Base-by-base conservation (phyloP, 164 flowering plant species). In the Saururus chinensis region DNA sequence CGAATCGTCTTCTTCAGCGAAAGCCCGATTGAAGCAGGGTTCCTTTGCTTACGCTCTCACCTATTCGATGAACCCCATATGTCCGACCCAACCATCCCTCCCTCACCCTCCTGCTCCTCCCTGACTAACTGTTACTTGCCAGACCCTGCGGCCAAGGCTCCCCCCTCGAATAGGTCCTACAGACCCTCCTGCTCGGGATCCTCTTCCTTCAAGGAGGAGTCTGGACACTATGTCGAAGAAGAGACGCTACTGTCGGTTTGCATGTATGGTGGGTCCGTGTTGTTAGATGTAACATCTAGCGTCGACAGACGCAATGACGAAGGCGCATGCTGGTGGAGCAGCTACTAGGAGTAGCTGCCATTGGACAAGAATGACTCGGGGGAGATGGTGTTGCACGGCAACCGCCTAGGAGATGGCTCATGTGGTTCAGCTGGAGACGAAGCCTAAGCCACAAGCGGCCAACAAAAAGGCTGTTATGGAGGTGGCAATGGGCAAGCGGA, bases 321-420 rank as follows among this genome's bases (percentile, higher is more conserved):
- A 35, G 58, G 51, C 61, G 62, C 58, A 51, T 22, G 57, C 52
- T 65, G 62, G 35, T 51, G 60, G 40, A 22, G 56, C 7, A 65
- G 69, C 8, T 41, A 11, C 22, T 71, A 63, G 74, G 74, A 64
- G 52, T 59, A 58, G 63, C 59, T 71, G 52, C 74, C 74, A 55
- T 64, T 67, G 23, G 57, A 71, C 22, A 71, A 63, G 62, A 71
- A 71, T 54, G 74, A 71, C 40, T 60, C 71, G 8, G 68, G 60
- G 17, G 74, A 71, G 24, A 71, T 71, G 74, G 64, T 71, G 6
- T 51, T 71, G 53, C 63, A 60, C 59, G 71, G 68, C 16, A 67
- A 22, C 60, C 45, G 64, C 64, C 37, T 30, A 6, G 8, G 56
- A 61, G 68, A 22, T 54, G 30, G 51, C 53, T 42, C n/a, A 42